phyloP scores from a whole-genome alignment of 2,329 filamentous ascomycete species.

The Hortaea werneckii region DNA sequence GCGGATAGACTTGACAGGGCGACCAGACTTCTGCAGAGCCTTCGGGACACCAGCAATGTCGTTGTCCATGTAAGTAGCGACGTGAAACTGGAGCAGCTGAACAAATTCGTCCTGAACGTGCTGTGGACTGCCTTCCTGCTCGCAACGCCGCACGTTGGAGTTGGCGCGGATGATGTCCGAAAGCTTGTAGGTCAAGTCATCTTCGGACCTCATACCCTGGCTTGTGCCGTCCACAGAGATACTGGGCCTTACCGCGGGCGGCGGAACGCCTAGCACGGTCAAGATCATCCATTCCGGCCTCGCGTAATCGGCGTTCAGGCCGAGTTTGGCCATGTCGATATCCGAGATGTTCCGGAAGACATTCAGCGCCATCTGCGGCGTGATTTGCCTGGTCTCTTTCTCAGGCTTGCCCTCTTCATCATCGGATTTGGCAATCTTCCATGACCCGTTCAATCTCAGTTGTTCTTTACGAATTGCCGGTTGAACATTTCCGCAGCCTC shows the following conservation, averaged over 20 bases:
- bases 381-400: conserved; percentile 72
- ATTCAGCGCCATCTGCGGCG: conserved; percentile 71
- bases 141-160: conserved; percentile 82
- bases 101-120: conserved; percentile 90
- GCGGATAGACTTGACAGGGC: conserved; percentile 92
- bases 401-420: conserved; percentile 62
- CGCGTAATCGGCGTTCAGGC: conserved; percentile 87
- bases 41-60: conserved; percentile 94
- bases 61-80: conserved; percentile 99
- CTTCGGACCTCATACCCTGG: conserved; percentile 86
- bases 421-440: conserved; percentile 59
- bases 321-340: conserved; percentile 74
- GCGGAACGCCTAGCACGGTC: conserved; percentile 87
- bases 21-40: conserved; percentile 90
- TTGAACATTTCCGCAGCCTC: conserved; percentile 85
- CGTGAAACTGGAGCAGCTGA: conserved; percentile 87
- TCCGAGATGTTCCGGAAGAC: conserved; percentile 80
- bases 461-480: conserved; percentile 82
- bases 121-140: conserved; percentile 80
- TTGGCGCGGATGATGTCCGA: conserved; percentile 98
- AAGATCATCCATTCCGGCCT: conserved; percentile 98
- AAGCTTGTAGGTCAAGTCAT: conserved; percentile 98
- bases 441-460: conserved; percentile 67
- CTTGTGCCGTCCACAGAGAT: conserved; percentile 94
- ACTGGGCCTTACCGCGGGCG: conserved; percentile 89